Base-by-base conservation (phyloP, 345 rosid genomes). In the Salix dunnii region DNA sequence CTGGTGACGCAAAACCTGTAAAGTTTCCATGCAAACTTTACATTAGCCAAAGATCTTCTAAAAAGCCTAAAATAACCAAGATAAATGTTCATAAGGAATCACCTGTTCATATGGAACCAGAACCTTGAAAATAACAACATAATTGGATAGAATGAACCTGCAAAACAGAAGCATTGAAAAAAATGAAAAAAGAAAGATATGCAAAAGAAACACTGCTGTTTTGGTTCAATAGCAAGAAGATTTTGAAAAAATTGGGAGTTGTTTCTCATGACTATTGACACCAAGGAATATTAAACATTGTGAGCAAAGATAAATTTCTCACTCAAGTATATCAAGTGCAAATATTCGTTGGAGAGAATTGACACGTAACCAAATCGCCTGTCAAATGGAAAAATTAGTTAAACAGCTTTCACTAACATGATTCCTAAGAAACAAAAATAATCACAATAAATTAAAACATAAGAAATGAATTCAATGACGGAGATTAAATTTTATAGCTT, bases 71-170 rank as follows among this genome's bases (percentile, higher is more conserved):
- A 65, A 12, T 40, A 60, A 61, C 36, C 49, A 53, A 75, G 66
- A 67, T 28, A 38, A 76, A 51, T 70, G 20, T 51, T 42, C n/a
- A 68, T 43, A 55, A 64, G 69, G 43, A 49, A 79, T 81, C 78
- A 94, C 98, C 99, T 89, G 96, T 77, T 93, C 97, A 78, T 88
- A 95, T 63, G 94, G 86, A 80, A 86, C 78, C 82, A 95, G 79
- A 64, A 77, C 87, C 88, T 86, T 95, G 84, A 95, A 95, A 84
- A 90, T 88, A 72, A 87, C 87, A 66, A 83, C 92, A 82, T 92
- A 93, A 86, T 89, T 95, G 42, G 99, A 90, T 77, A 95, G 85
- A 83, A 95, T 84, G 84, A 95, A 95, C 92, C 98, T 94, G 88
- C 82, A 82, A 46, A 75, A 70, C 31, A 62, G 67, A 84, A 81